A percentile compares a stretch with the other conserved stretches of the same genome.
These are phyloP conservation scores for Hymenoscyphus repandus DNA, from an alignment of 2,329 filamentous ascomycete species.

Conservation along the genomic window DNA sequence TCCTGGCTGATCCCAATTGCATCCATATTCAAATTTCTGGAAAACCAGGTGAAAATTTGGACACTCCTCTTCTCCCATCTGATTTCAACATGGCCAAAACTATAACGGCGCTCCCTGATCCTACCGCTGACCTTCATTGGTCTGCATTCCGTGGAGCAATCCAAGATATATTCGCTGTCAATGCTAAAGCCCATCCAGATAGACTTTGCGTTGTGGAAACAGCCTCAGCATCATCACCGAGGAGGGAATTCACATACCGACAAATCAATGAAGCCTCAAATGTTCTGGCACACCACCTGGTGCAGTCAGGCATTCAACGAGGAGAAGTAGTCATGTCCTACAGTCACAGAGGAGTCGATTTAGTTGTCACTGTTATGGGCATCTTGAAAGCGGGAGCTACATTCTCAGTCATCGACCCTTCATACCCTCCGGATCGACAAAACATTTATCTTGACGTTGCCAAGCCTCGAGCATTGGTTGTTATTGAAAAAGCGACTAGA, in stretches of 20 bases:
- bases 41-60: too few species aligned
- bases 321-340: constrained; percentile 95
- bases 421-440: constrained; percentile 75
- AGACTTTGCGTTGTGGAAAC: constrained; percentile 65
- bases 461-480: constrained; percentile 64
- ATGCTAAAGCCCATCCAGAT: constrained; percentile 59
- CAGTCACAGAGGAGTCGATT: constrained; percentile 74
- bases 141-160: constrained; percentile 54
- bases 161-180: constrained; percentile 52
- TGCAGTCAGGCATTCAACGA: constrained; percentile 63
- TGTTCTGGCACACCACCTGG: constrained; percentile 71
- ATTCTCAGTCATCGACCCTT: constrained; percentile 68
- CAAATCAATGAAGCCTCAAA: constrained; percentile 86
- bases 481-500: constrained; percentile 65
- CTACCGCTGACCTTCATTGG: constrained; percentile 54
- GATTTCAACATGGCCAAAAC: constrained; percentile 14
- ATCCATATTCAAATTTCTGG: too few species aligned
- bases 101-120: constrained; percentile 41
- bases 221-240: constrained; percentile 42
- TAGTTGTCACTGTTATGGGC: constrained; percentile 78
- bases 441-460: constrained; percentile 80
- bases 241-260: constrained; percentile 71
- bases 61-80: neutral
- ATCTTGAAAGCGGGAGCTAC: constrained; percentile 54
- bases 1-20: too few species aligned